Conservation (phyloP, 345 rosid genomes). For the Gossypium anomalum region DNA sequence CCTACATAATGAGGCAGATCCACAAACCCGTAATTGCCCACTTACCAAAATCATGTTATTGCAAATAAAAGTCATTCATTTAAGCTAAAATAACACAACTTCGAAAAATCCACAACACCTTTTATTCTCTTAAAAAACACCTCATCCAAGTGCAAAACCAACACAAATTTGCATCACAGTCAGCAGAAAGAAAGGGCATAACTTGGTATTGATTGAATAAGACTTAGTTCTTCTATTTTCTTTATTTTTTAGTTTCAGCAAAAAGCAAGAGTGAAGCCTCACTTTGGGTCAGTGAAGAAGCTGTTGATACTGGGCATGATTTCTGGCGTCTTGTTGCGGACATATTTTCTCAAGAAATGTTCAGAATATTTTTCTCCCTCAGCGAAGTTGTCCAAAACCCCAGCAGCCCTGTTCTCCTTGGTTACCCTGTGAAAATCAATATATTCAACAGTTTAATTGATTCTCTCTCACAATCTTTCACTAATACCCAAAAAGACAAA, state of each 20-base stretch:
- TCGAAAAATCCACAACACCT: neutral
- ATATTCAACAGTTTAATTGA: neutral
- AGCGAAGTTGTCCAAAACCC: slow-evolving; percentile 72
- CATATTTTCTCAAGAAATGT: slow-evolving; percentile 66
- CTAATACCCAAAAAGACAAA: neutral
- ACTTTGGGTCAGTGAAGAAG: slow-evolving; percentile 81
- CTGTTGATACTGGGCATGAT: slow-evolving; percentile 88
- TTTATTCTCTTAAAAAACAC: slow-evolving; percentile 1
- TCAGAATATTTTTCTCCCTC: slow-evolving; percentile 86
- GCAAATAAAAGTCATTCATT: neutral
- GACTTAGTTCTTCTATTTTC: neutral
- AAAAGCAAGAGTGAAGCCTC: slow-evolving; percentile 15
- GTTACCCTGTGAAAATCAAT: slow-evolving; percentile 43
- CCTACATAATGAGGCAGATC: neutral
- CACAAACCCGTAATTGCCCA: neutral
- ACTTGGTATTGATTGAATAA: neutral
- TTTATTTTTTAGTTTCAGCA: neutral
- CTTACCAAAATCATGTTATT: neutral
- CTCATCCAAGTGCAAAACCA: neutral
- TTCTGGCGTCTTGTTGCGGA: slow-evolving; percentile 66
- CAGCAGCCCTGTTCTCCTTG: slow-evolving; percentile 89
- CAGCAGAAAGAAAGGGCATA: neutral
- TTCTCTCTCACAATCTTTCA: neutral
- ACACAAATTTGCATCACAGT: slow-evolving; percentile 3
- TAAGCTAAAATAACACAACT: neutral